Evolutionary conservation across 2,329 filamentous ascomycete species (phyloP).

Genomic region (Aphanoascus verrucosus): DNA sequence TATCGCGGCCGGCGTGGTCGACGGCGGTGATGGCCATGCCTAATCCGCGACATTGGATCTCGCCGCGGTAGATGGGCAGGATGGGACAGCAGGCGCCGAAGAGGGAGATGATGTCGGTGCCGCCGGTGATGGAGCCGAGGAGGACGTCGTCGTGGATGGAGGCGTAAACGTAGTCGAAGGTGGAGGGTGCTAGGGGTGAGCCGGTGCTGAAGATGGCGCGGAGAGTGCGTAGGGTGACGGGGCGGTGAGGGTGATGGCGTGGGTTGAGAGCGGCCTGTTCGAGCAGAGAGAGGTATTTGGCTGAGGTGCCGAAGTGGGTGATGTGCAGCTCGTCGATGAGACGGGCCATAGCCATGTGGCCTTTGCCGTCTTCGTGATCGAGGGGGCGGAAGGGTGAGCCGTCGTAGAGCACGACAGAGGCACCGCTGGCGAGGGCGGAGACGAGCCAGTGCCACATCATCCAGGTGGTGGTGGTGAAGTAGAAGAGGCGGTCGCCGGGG

Average conservation of each 20-base stretch:
- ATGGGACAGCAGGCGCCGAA: slow-evolving; percentile 78
- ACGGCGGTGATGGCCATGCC: slow-evolving; percentile 61
- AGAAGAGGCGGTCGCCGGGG: slow-evolving; percentile 65
- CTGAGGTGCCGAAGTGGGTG: slow-evolving; percentile 89
- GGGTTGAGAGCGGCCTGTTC: slow-evolving; percentile 66
- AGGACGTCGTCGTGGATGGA: slow-evolving; percentile 73
- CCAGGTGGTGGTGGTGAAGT: slow-evolving; percentile 92
- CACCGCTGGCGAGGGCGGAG: slow-evolving; percentile 70
- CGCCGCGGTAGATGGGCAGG: slow-evolving; percentile 59
- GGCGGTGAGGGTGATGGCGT: slow-evolving; percentile 37
- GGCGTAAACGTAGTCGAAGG: slow-evolving; percentile 79
- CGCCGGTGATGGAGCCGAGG: slow-evolving; percentile 85
- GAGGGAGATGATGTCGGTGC: slow-evolving; percentile 91
- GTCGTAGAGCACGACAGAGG: slow-evolving; percentile 79
- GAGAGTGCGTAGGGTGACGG: slow-evolving; percentile 42
- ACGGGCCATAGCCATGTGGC: slow-evolving; percentile 68
- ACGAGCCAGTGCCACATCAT: slow-evolving; percentile 99
- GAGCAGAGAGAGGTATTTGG: slow-evolving; percentile 82
- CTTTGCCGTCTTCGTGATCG: slow-evolving; percentile 45
- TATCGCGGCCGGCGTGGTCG: slow-evolving; percentile 48
- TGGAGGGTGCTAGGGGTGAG: slow-evolving; percentile 82
- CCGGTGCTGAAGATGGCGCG: slow-evolving; percentile 90
- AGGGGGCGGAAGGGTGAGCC: slow-evolving; percentile 77
- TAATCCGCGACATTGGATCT: slow-evolving; percentile 67
- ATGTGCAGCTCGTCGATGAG: slow-evolving; percentile 72